Conservation (phyloP, 2,329 filamentous ascomycete species). For the Ceratocystis destructans region DNA sequence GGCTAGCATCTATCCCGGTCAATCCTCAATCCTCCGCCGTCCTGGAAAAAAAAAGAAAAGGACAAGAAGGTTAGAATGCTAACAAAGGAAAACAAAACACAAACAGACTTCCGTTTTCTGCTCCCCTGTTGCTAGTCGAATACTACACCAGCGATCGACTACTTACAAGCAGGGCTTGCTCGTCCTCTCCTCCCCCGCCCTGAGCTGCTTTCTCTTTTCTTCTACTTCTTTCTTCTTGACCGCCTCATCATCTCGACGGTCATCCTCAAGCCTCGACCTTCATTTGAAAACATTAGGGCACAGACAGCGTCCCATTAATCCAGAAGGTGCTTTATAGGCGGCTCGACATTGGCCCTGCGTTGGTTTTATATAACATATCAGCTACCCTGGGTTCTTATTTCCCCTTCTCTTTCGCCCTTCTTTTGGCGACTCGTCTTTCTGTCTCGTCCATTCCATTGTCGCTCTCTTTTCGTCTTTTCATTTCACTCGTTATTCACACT, state of each 20-base stretch:
- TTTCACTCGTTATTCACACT: neutral
- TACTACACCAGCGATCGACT: neutral
- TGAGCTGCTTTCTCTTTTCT: neutral
- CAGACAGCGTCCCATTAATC: neutral
- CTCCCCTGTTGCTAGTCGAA: neutral
- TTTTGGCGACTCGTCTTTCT: no score
- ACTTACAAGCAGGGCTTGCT: constrained; percentile 2
- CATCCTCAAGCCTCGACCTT: neutral
- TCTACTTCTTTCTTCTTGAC: neutral
- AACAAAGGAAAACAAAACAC: constrained; percentile 4
- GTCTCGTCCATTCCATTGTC: neutral
- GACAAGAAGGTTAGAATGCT: neutral
- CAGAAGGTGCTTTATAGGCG: neutral
- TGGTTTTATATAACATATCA: constrained; percentile 4
- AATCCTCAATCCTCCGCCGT: constrained; percentile 7
- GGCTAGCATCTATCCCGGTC: neutral
- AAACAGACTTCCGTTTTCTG: constrained; percentile 7
- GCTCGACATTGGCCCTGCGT: neutral
- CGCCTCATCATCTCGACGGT: constrained; percentile 1
- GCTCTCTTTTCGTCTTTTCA: neutral
- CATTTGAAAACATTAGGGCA: neutral
- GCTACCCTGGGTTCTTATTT: neutral
- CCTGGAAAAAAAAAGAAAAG: neutral
- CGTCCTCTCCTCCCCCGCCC: neutral
- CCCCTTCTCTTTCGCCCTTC: neutral